These are phyloP conservation scores for Neoarthrinium moseri DNA, from an alignment of 2,329 filamentous ascomycete species.

Conservation along the genomic window DNA sequence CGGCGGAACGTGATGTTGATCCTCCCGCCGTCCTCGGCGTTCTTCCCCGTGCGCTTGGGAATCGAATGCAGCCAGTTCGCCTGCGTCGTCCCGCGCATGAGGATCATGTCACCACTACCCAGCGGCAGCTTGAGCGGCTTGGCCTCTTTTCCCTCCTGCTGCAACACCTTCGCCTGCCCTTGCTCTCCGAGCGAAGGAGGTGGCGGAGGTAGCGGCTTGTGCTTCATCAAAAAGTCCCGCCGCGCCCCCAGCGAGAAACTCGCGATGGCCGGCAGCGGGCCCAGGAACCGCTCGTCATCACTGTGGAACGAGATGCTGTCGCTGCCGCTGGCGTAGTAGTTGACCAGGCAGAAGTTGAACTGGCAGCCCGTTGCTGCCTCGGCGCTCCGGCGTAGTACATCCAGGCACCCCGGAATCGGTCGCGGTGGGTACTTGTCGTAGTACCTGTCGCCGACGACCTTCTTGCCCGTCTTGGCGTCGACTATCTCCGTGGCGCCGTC, in stretches of 20 bases:
- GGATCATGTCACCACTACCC: constrained; percentile 71
- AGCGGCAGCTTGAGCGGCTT: constrained; percentile 53
- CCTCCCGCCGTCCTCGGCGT: constrained; percentile 59
- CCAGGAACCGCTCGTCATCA: constrained; percentile 78
- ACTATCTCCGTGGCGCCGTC: constrained; percentile 38
- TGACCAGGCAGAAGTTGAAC: constrained; percentile 80
- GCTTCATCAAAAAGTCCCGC: constrained; percentile 77
- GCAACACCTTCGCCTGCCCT: constrained; percentile 16
- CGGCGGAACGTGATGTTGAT: constrained; percentile 79
- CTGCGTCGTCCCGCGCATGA: constrained; percentile 77
- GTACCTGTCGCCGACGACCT: constrained; percentile 47
- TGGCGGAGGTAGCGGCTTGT: constrained; percentile 56
- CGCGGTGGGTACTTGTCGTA: constrained; percentile 58
- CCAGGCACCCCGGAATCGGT: constrained; percentile 69
- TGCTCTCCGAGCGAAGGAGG: no score
- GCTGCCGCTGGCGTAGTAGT: constrained; percentile 76
- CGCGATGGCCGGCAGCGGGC: constrained; percentile 67
- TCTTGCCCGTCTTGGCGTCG: constrained; percentile 16
- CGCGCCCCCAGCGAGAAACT: constrained; percentile 71
- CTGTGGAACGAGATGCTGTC: constrained; percentile 80
- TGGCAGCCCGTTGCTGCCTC: constrained; percentile 64
- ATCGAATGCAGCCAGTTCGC: constrained; percentile 75
- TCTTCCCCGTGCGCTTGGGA: constrained; percentile 68
- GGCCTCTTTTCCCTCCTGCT: constrained; percentile 27
- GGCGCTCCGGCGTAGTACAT: constrained; percentile 59